These are phyloP conservation scores for Debaryomycetaceae sp. DNA, from an alignment of 1,139 yeast species.

Conservation along the genomic window DNA sequence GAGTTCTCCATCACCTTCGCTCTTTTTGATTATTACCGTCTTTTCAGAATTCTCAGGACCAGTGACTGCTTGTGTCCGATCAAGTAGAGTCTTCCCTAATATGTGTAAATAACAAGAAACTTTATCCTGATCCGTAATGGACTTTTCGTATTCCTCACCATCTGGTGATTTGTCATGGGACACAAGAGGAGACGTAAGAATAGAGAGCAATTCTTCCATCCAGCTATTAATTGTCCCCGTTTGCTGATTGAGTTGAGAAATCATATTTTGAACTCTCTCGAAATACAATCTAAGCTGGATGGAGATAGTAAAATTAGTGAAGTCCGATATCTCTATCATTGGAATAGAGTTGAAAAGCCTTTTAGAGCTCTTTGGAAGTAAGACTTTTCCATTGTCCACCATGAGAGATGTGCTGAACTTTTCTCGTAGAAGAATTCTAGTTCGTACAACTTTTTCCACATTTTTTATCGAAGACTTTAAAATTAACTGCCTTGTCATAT, in stretches of 20 bases:
- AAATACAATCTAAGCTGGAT: slow-evolving; percentile 20
- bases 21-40: slow-evolving; percentile 19
- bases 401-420: slow-evolving; percentile 12
- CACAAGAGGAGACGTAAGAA: slow-evolving; percentile 47
- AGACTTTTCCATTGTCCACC: slow-evolving; percentile 28
- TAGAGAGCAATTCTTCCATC: slow-evolving; percentile 42
- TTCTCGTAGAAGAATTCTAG: slow-evolving; percentile 26
- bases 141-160: slow-evolving; percentile 76
- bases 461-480: slow-evolving; percentile 43
- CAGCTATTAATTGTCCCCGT: slow-evolving; percentile 54
- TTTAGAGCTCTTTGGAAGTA: slow-evolving; percentile 36
- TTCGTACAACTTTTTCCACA: slow-evolving; percentile 24
- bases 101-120: slow-evolving; percentile 64
- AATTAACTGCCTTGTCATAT: slow-evolving; percentile 51
- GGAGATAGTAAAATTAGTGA: slow-evolving; percentile 16
- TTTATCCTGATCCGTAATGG: slow-evolving; percentile 70
- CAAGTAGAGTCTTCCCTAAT: slow-evolving; percentile 53
- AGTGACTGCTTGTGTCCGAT: slow-evolving; percentile 41
- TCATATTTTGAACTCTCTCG: slow-evolving; percentile 20
- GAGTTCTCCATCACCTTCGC: slow-evolving; percentile 23
- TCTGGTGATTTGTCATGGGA: slow-evolving; percentile 50
- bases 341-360: slow-evolving; percentile 33
- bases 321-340: slow-evolving; percentile 16
- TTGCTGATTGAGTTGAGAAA: slow-evolving; percentile 52
- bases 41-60: slow-evolving; percentile 24